These are phyloP conservation scores for Trametes coccinea DNA, from an alignment of 768 basidiomycete species.

Conservation along the genomic window DNA sequence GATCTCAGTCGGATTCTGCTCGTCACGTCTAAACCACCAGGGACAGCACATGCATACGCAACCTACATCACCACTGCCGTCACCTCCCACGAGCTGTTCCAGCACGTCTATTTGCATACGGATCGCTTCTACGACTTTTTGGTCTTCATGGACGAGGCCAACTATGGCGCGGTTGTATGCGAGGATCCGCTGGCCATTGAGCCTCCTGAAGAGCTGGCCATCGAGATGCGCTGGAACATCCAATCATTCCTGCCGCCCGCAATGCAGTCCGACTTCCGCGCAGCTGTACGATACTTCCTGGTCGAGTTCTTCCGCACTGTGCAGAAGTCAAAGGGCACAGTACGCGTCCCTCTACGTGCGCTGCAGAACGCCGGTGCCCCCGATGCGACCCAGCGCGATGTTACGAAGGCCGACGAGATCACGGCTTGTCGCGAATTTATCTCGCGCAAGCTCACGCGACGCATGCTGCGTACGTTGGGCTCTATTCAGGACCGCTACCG, in stretches of 20 bases:
- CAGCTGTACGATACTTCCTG: constrained; percentile 78
- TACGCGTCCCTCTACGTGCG: constrained; percentile 70
- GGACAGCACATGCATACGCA: constrained; percentile 92
- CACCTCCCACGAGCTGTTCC: constrained; percentile 92
- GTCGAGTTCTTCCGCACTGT: constrained; percentile 78
- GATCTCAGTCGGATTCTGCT: constrained; percentile 90
- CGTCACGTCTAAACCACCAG: constrained; percentile 93
- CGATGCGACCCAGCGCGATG: constrained; percentile 66
- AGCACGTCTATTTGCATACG: constrained; percentile 84
- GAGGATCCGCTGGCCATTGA: constrained; percentile 72
- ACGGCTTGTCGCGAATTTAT: constrained; percentile 77
- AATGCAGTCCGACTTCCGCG: constrained; percentile 74
- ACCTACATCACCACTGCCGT: constrained; percentile 94
- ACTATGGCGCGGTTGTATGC: constrained; percentile 88
- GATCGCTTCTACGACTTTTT: constrained; percentile 92
- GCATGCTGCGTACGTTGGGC: constrained; percentile 69
- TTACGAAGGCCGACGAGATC: constrained; percentile 65
- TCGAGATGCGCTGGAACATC: constrained; percentile 94
- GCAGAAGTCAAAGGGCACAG: constrained; percentile 57
- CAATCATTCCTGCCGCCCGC: constrained; percentile 82
- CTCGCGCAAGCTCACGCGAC: constrained; percentile 75
- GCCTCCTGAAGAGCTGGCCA: constrained; percentile 62
- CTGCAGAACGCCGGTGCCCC: constrained; percentile 61
- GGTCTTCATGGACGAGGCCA: constrained; percentile 94
- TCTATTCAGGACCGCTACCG: constrained; percentile 61